phyloP scores from a whole-genome alignment of 306 rosid genomes.

The Elaeagnus macrophylla region DNA sequence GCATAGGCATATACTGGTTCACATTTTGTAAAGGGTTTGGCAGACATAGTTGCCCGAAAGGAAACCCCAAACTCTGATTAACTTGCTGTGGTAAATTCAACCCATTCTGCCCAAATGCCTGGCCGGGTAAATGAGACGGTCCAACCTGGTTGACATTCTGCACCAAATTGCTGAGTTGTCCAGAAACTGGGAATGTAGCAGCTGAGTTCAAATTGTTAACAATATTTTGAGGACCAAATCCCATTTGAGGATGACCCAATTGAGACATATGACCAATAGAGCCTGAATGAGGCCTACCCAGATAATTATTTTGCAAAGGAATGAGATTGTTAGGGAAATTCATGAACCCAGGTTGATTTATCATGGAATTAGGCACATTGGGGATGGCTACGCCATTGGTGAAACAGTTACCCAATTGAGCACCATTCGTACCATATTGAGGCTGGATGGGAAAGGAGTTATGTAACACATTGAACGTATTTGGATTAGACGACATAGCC shows the following conservation, averaged over 20 bases:
- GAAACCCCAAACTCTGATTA: conserved; percentile 41
- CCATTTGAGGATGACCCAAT: conserved; percentile 27
- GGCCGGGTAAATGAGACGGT: conserved; percentile 40
- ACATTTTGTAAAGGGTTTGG: conserved; percentile 46
- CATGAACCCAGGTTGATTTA: conserved; percentile 32
- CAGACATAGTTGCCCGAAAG: conserved; percentile 50
- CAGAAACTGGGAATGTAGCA: conserved; percentile 33
- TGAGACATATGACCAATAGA: no score
- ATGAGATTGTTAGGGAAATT: conserved; percentile 23
- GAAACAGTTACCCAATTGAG: conserved; percentile 29
- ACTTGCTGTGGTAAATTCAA: conserved; percentile 45
- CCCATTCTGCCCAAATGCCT: conserved; percentile 31
- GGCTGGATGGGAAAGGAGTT: conserved; percentile 28
- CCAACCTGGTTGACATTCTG: conserved; percentile 40
- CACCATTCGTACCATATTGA: conserved; percentile 29
- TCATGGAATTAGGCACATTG: conserved; percentile 21
- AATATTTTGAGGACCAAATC: conserved; percentile 37
- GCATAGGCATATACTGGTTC: conserved; percentile 57
- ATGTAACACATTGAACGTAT: conserved; percentile 6
- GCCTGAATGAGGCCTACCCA: conserved; percentile 37
- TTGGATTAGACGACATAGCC: no score
- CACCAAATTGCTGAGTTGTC: conserved; percentile 31
- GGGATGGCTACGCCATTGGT: conserved; percentile 16
- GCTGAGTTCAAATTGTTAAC: conserved; percentile 28
- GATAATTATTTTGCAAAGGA: conserved; percentile 38